Base-by-base conservation (phyloP, 805 yeast species). In the Yarrowia bubula region DNA sequence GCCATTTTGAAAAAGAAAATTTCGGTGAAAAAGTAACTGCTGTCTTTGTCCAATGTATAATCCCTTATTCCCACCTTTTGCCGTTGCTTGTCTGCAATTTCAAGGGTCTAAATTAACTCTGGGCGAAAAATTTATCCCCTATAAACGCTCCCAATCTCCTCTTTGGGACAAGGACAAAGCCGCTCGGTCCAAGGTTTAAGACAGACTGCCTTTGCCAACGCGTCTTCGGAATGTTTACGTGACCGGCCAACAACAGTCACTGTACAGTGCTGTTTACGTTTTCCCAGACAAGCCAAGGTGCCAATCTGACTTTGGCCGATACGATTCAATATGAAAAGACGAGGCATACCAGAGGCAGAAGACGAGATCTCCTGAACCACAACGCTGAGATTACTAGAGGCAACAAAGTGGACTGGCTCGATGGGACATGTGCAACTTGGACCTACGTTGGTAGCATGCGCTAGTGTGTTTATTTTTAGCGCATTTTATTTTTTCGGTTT, bases 181-280 rank as follows among this genome's bases (percentile, higher is more conserved):
- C 39, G 38, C 41, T 18, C 17, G 22, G 10, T 5, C 3, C 22
- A 32, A 4, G 1, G 53, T 15, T 11, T 22, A 43, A 43, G 7
- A 4, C n/a, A 3, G 11, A 13, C 17, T 8, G 33, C 50, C 31
- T 32, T 32, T 8, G 14, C 4, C 13, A 18, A 18, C 55, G 55
- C 41, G 55, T 18, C 8, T 18, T 48, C n/a, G 55, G 55, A 48
- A 48, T 48, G 55, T 48, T 48, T 48, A 48, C 55, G 55, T 35
- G 55, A 48, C 55, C 32, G 28, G 55, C 11, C 39, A 47, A 10
- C n/a, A 22, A 22, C 8, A 15, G 32, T 35, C 55, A 17, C 53
- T 28, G 28, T 48, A 48, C 55, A 48, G 55, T 8, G 31, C 11
- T 48, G 55, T 33, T 48, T 17, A 35, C 41, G 13, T 18, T 3